Evolutionary conservation across 2,329 filamentous ascomycete species (phyloP), one percentile per base, ranked within the genome.

Genomic region (Lanzia echinophila): DNA sequence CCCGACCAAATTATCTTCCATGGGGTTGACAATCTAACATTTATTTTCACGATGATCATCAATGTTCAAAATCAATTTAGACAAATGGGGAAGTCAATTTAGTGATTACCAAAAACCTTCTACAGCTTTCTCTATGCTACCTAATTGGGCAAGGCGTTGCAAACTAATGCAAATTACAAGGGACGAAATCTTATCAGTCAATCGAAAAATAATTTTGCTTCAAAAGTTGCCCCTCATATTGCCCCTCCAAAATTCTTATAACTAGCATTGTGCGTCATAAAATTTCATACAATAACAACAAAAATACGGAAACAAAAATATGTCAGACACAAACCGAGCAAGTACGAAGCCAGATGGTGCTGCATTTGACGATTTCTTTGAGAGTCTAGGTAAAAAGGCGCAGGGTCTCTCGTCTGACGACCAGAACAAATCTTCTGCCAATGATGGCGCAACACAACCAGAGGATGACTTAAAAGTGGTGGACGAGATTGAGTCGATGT

Each of bases 401-500:
- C 75, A 79, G 60, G 73, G 76, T 58, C 69, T 83, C 47, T 73
- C 71, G 15, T 65, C 72, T 39, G 65, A 57, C 24, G 61, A 59
- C 7, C 62, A 41, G 61, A 68, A 47, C 60, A 32, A 33, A 22
- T 13, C 62, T 51, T 58, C 58, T 39, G 68, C 66, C 19, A 67
- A 53, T 6, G 61, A 56, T 38, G 53, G 50, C 33, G 24, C 48
- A 15, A 54, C 24, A 22, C 62, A 65, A 22, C 62, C 61, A 44
- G 67, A 68, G 17, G 77, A 81, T 36, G 78, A 83, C 22, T 72
- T 70, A 54, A 77, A 72, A 59, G 72, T 81, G 3, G 82, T 86
- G 41, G 81, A 86, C 60, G 79, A 86, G 71, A 84, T 86, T 58
- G 87, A 91, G 71, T 89, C 86, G 60, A 77, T 92, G 20, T 92